Base-by-base conservation (phyloP, 768 basidiomycete genomes). In the Leccinum barrowsii region DNA sequence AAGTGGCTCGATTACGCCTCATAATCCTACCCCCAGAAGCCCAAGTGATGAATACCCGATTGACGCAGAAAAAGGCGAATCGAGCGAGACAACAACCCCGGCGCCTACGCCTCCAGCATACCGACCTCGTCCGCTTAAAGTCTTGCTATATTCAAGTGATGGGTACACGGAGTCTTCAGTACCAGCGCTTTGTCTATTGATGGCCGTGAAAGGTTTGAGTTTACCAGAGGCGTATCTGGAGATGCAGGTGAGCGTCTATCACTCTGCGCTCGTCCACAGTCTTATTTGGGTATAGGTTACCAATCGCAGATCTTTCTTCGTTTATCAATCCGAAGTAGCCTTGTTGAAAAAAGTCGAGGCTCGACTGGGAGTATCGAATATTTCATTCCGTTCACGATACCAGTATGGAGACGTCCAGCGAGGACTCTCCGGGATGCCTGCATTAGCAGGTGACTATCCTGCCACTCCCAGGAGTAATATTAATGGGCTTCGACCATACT, bases 131-230 rank as follows among this genome's bases (percentile, higher is more conserved):
- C 89, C 89, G 5, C 76, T 86, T 55, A 91, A 92, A 68, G 76
- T 94, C 55, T 80, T 94, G 60, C 71, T 94, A 28, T 90, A 92
- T 72, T 89, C 87, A 17, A 82, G 87, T 17, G 93, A 95, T 70
- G 93, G 92, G 51, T 94, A 96, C 76, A 98, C 96, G 22, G 95
- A 98, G 73, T 90, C 91, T 10, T 90, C 89, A 24, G 85, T 95
- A 6, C 85, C 93, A 54, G 94, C 94, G 21, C 78, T 98, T 54
- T 85, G 85, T 62, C 82, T 96, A 52, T 77, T 97, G 61, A 98
- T 98, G 94, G 84, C 83, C 24, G 75, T 86, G 54, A 83, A 82
- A 56, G 75, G 77, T 19, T 74, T 89, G 35, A 74, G 78, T 51
- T 81, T 97, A 7, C 92, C 94, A 8, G 92, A 95, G 70, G 96